phyloP scores from a whole-genome alignment of 768 basidiomycete genomes.

The Leccinum ochraceum region DNA sequence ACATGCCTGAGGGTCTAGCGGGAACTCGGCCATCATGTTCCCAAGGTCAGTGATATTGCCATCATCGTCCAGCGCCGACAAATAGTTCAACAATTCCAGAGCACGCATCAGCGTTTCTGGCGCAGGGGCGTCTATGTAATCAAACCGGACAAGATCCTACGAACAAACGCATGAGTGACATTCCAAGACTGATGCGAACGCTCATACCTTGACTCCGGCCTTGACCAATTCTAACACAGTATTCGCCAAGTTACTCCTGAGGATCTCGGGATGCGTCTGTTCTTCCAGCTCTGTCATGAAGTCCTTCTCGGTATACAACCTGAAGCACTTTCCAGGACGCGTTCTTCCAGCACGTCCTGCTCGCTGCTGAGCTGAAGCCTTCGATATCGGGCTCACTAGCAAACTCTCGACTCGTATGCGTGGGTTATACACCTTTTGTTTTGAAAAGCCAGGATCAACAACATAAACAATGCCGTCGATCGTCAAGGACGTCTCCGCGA shows the following conservation, averaged over 20 bases:
- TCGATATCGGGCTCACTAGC: conserved; percentile 92
- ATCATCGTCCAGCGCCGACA: conserved; percentile 92
- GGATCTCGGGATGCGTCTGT: conserved; percentile 96
- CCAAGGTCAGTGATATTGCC: conserved; percentile 89
- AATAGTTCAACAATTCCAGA: conserved; percentile 88
- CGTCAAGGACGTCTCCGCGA: conserved; percentile 96
- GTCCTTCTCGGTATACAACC: conserved; percentile 95
- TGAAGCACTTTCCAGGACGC: conserved; percentile 94
- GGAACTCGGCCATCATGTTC: conserved; percentile 95
- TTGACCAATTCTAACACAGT: conserved; percentile 93
- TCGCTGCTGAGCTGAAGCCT: conserved; percentile 94
- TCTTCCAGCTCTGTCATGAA: conserved; percentile 96
- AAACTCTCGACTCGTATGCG: conserved; percentile 94
- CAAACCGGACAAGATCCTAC: conserved; percentile 80
- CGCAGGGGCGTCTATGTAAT: conserved; percentile 91
- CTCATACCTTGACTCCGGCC: conserved; percentile 77
- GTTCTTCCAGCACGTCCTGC: conserved; percentile 97
- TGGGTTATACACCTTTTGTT: conserved; percentile 98
- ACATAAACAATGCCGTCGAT: conserved; percentile 99
- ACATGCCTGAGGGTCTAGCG: conserved; percentile 91
- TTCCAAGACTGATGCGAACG: background rate
- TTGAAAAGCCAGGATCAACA: conserved; percentile 95
- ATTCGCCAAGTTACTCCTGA: conserved; percentile 91
- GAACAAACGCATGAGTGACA: background rate
- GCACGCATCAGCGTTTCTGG: conserved; percentile 98